These are phyloP conservation scores for Marsdenia floribunda DNA, from an alignment of 257 asterid genomes.

Conservation along the genomic window DNA sequence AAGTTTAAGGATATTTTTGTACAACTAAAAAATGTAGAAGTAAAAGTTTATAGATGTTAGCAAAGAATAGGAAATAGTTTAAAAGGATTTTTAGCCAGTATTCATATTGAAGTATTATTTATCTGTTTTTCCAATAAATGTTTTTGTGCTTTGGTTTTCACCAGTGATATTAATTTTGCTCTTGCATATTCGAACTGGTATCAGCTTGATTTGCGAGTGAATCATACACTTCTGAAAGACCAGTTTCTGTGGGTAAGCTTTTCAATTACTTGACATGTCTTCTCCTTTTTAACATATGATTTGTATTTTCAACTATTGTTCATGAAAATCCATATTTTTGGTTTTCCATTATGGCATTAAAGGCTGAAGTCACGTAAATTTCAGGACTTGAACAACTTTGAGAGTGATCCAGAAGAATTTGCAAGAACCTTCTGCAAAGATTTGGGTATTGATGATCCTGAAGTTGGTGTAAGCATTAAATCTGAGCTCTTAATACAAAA, in stretches of 20 bases:
- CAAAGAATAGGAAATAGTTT: too few species aligned
- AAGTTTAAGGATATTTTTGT: too few species aligned
- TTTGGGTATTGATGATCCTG: conserved; percentile 90
- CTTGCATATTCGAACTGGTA: neutral
- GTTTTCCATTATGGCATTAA: neutral
- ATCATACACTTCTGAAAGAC: conserved; percentile 82
- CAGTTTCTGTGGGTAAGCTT: conserved; percentile 88
- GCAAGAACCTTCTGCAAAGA: conserved; percentile 87
- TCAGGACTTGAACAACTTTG: conserved; percentile 98
- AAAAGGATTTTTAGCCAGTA: neutral
- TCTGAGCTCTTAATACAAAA: neutral
- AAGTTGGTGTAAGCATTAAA: conserved; percentile 80
- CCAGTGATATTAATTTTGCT: neutral
- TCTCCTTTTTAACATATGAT: neutral
- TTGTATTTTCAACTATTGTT: neutral
- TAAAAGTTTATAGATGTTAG: too few species aligned
- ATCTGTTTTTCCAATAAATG: neutral
- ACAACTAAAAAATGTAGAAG: too few species aligned
- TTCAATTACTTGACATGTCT: conserved; percentile 15
- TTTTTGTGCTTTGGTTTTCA: conserved; percentile 14
- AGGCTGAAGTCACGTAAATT: conserved; percentile 13
- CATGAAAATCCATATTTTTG: neutral
- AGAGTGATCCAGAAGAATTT: conserved; percentile 98
- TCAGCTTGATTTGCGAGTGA: conserved; percentile 95
- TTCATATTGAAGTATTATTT: neutral